A percentile compares a stretch with the other conserved stretches of the same genome.
Evolutionary conservation across 108 stramenopile genomes (phyloP).

Genomic region (Mayamaea pseudoterrestris): DNA sequence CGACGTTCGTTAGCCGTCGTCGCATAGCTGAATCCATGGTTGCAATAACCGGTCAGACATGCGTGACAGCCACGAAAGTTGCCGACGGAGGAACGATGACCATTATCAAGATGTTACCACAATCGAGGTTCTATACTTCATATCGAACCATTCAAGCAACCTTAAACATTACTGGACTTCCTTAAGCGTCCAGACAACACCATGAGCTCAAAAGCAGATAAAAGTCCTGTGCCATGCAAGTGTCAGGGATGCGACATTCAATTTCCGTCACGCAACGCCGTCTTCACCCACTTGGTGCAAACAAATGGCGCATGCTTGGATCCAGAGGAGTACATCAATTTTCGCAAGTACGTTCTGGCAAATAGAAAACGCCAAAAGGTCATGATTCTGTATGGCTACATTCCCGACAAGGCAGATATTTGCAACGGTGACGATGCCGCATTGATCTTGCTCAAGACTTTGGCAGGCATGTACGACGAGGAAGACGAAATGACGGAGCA

Average conservation of each 20-base stretch:
- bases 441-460: background rate
- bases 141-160: no score
- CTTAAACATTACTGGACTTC: no score
- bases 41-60: no score
- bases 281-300: slow-evolving; percentile 56
- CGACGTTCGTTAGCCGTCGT: no score
- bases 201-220: no score
- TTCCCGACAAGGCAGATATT: slow-evolving; percentile 13
- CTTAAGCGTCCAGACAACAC: no score
- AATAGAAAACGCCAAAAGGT: slow-evolving; percentile 41
- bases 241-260: slow-evolving; percentile 43
- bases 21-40: no score
- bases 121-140: no score
- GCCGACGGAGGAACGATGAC: no score
- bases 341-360: slow-evolving; percentile 23
- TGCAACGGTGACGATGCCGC: background rate
- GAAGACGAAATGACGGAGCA: background rate
- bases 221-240: slow-evolving; percentile 4
- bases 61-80: no score
- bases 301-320: slow-evolving; percentile 47
- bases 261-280: slow-evolving; percentile 47
- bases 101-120: no score
- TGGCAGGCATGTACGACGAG: no score
- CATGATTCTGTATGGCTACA: slow-evolving; percentile 57
- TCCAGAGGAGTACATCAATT: slow-evolving; percentile 35